These are phyloP conservation scores for Ichthyophthirius multifiliis DNA, from an alignment of 169 alveolate species.

Conservation along the genomic window DNA sequence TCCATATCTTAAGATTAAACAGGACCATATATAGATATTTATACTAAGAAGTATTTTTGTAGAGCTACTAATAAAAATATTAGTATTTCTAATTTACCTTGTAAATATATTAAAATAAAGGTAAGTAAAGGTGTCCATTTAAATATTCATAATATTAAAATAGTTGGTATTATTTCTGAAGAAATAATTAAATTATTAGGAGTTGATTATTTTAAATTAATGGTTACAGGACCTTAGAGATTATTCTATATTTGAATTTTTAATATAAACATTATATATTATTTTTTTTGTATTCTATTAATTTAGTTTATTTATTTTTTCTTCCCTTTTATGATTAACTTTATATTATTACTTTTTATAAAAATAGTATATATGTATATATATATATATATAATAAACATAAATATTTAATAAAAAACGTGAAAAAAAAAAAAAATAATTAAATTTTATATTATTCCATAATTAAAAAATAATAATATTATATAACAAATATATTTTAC, in stretches of 20 bases:
- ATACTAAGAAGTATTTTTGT: constrained; percentile 1
- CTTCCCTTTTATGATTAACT: too few species aligned
- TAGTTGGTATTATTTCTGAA: constrained; percentile 8
- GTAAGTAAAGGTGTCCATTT: constrained; percentile 25
- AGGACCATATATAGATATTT: constrained; percentile 18
- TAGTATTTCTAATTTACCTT: constrained; percentile 1
- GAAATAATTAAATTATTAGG: constrained; percentile 8
- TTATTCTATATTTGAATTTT: constrained; percentile 7
- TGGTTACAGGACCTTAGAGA: constrained; percentile 20
- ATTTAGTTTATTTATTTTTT: too few species aligned
- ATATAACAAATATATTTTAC: too few species aligned
- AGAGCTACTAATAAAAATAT: neutral
- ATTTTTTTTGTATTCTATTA: too few species aligned
- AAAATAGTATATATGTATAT: too few species aligned
- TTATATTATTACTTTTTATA: too few species aligned
- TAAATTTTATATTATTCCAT: too few species aligned
- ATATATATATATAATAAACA: too few species aligned
- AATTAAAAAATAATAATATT: too few species aligned
- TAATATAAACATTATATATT: too few species aligned
- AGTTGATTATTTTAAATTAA: neutral
- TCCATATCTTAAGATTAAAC: neutral
- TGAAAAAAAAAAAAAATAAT: too few species aligned
- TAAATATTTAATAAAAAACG: too few species aligned
- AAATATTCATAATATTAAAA: neutral
- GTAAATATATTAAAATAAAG: constrained; percentile 13